A percentile compares a stretch with the other conserved stretches of the same genome.
These are phyloP conservation scores for Beauveria sp. DNA, from an alignment of 2,329 filamentous ascomycete genomes.

Conservation along the genomic window DNA sequence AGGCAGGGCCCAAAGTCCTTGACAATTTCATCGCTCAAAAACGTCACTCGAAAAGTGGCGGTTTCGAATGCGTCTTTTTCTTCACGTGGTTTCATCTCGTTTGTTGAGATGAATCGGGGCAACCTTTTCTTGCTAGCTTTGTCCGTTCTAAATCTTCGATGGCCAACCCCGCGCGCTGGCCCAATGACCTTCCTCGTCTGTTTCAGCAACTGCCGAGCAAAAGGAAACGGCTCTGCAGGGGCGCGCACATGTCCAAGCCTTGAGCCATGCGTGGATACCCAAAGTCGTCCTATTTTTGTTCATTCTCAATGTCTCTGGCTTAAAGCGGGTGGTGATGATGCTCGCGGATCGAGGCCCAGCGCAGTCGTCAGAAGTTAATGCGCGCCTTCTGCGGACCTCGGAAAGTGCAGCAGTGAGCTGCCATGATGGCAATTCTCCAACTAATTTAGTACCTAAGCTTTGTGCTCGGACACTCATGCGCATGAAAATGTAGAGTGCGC, in stretches of 20 bases:
- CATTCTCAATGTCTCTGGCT: not conserved
- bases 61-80: not conserved
- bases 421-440: too few species aligned
- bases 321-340: too few species aligned
- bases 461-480: not conserved
- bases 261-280: not conserved
- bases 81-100: not conserved
- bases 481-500: not conserved
- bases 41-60: not conserved
- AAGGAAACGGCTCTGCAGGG: not conserved
- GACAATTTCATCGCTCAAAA: not conserved
- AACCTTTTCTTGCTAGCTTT: not conserved
- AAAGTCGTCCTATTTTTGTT: not conserved
- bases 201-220: conserved; percentile 6
- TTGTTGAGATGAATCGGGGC: not conserved
- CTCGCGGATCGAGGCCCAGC: not conserved
- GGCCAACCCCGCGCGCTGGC: not conserved
- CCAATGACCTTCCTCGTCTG: not conserved
- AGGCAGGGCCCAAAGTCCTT: not conserved
- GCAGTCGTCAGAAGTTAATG: not conserved
- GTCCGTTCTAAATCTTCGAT: not conserved
- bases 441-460: too few species aligned
- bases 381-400: not conserved
- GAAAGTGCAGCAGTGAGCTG: not conserved
- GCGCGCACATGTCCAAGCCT: not conserved